Base-by-base conservation (phyloP, 805 yeast species). In the Cephaloascus fragrans region DNA sequence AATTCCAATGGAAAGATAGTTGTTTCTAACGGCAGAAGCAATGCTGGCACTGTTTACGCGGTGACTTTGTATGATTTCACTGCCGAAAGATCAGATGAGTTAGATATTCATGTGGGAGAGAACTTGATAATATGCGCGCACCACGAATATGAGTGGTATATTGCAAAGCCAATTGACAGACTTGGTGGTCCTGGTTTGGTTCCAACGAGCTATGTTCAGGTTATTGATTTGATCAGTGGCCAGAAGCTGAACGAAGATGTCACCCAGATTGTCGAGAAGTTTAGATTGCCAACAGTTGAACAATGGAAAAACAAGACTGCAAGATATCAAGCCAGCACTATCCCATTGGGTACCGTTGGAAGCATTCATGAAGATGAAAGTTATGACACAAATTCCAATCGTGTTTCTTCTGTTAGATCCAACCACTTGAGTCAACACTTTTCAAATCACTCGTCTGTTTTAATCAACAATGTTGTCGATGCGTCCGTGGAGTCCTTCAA, bases 101-200 rank as follows among this genome's bases (percentile, higher is more conserved):
- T 93, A 46, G 81, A 82, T 45, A 86, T 90, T 3, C 53, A 59
- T 20, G 84, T 84, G 1, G 97, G 97, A 31, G 99, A 93, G 51
- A 82, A 84, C 50, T 73, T 93, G 44, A 84, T 89, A 23, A 77
- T 94, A 10, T 90, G 96, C 61, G 99, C 99, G 2, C 97, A 90
- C 59, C 95, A 90, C 54, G 88, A 87, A 40, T 83, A 70, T 47
- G 99, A 94, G 62, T 93, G 99, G 99, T 89, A 88, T 50, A 93
- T 93, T 43, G 97, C 97, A 4, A 93, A 93, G 57, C 96, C 96
- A 12, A 84, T 93, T 34, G 94, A 90, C 43, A 69, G 97, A 39
- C 67, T 93, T 31, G 97, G 98, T 19, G 98, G 97, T 1, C 97
- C 97, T 0, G 98, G 99, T 1, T 69, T 93, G 35, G 94, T 93